phyloP scores from a whole-genome alignment of 225 moss, liverwort and hornwort species.

The Physcomitrellopsis africana region DNA sequence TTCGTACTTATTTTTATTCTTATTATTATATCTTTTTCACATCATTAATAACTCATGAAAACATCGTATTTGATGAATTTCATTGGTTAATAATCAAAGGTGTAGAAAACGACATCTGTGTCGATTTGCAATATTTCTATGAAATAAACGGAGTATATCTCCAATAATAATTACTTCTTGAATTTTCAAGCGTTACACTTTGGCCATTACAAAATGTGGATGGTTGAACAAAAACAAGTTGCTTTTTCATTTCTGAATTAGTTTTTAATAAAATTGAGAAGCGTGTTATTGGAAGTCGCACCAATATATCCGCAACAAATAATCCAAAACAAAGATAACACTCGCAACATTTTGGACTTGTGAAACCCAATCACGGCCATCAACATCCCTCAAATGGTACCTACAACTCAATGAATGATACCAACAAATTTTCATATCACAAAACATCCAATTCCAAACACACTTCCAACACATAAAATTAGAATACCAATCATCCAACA shows the following conservation, averaged over 20 bases:
- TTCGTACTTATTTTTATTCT: background rate
- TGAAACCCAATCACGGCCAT: conserved; percentile 29
- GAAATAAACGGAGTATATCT: too few species aligned
- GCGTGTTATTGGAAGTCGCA: conserved; percentile 15
- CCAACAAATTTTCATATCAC: background rate
- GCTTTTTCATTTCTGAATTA: background rate
- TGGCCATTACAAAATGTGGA: too few species aligned
- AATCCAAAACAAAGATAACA: conserved; percentile 51
- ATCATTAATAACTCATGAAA: conserved; percentile 23
- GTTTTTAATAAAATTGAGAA: background rate
- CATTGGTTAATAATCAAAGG: too few species aligned
- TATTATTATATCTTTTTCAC: conserved; percentile 18
- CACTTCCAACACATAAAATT: too few species aligned
- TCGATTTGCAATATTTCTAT: too few species aligned
- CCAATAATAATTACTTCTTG: background rate
- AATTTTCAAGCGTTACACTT: too few species aligned
- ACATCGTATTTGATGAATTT: background rate
- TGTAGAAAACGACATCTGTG: too few species aligned
- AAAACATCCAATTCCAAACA: too few species aligned
- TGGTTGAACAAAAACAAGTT: too few species aligned
- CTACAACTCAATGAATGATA: conserved; percentile 8
- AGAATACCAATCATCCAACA: too few species aligned
- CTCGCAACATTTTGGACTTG: conserved; percentile 46
- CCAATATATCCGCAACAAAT: conserved; percentile 50
- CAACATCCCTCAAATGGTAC: conserved; percentile 36